Conservation (phyloP, 2,329 filamentous ascomycete species). For the Ophiocordyceps camponoti-rufipedis region DNA sequence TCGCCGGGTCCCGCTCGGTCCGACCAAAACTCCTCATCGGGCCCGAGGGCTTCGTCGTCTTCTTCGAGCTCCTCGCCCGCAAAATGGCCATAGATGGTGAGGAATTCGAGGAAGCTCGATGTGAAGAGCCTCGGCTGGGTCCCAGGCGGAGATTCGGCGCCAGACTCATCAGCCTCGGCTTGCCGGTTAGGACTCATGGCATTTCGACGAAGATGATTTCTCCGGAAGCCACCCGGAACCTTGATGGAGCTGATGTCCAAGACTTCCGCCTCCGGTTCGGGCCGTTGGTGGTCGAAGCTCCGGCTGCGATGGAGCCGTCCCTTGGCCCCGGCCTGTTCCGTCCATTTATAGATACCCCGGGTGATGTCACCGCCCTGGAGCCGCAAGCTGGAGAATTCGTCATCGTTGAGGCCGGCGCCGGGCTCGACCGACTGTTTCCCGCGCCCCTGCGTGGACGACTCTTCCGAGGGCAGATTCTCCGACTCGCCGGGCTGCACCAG, state of each 20-base stretch:
- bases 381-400: slow-evolving; percentile 84
- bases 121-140: slow-evolving; percentile 48
- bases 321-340: slow-evolving; percentile 65
- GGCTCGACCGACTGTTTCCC: slow-evolving; percentile 32
- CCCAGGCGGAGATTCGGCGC: slow-evolving; percentile 13
- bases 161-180: slow-evolving; percentile 14
- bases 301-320: slow-evolving; percentile 59
- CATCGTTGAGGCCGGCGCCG: slow-evolving; percentile 32
- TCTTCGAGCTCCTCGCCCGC: slow-evolving; percentile 93
- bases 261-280: slow-evolving; percentile 61
- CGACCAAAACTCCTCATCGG: slow-evolving; percentile 83
- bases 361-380: slow-evolving; percentile 92
- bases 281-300: slow-evolving; percentile 66
- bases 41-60: slow-evolving; percentile 74
- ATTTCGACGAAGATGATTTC: slow-evolving; percentile 69
- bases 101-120: slow-evolving; percentile 85
- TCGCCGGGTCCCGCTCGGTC: slow-evolving; percentile 49
- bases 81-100: slow-evolving; percentile 92
- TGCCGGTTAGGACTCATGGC: slow-evolving; percentile 39
- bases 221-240: slow-evolving; percentile 79
- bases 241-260: slow-evolving; percentile 82
- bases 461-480: slow-evolving; percentile 24
- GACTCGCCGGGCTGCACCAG: slow-evolving; percentile 50
- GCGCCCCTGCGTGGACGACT: slow-evolving; percentile 25
- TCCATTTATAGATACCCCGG: slow-evolving; percentile 90